A percentile compares a stretch with the other conserved stretches of the same genome.
Evolutionary conservation across 192 early-diverging fungal genomes (phyloP).

Genomic region (Mortierella antarctica): DNA sequence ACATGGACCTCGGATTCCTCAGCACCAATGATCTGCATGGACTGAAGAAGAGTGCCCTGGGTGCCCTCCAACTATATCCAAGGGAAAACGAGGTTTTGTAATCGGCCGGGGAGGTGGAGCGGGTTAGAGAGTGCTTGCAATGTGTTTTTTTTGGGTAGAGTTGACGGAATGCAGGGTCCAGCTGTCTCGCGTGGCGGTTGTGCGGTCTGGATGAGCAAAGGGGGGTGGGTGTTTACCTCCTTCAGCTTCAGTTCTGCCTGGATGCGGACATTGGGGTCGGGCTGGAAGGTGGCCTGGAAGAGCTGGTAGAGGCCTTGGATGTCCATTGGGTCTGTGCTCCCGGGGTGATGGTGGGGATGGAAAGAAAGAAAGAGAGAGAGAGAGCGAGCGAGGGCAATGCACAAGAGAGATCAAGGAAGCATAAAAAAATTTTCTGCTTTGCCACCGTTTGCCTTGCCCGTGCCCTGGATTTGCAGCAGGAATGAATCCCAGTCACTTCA

Average conservation of each 20-base stretch:
- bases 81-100: background rate
- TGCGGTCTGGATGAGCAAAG: background rate
- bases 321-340: slow-evolving; percentile 62
- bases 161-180: background rate
- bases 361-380: background rate
- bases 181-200: no score
- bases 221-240: slow-evolving; percentile 55
- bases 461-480: background rate
- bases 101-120: background rate
- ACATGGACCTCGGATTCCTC: slow-evolving; percentile 63
- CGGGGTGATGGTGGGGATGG: background rate
- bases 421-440: slow-evolving; percentile 8
- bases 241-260: slow-evolving; percentile 86
- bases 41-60: slow-evolving; percentile 45
- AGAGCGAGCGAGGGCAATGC: background rate
- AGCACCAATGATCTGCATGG: slow-evolving; percentile 67
- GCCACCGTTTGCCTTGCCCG: background rate
- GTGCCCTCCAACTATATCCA: slow-evolving; percentile 32
- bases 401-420: background rate
- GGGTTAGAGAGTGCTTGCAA: background rate
- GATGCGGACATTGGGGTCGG: slow-evolving; percentile 82
- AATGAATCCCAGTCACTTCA: no score
- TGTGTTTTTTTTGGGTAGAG: background rate
- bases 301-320: slow-evolving; percentile 69
- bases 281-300: slow-evolving; percentile 85